A percentile compares a stretch with the other conserved stretches of the same genome.
Evolutionary conservation across 2,329 filamentous ascomycete genomes (phyloP).

Genomic region (Raffaelea deltoideospora): DNA sequence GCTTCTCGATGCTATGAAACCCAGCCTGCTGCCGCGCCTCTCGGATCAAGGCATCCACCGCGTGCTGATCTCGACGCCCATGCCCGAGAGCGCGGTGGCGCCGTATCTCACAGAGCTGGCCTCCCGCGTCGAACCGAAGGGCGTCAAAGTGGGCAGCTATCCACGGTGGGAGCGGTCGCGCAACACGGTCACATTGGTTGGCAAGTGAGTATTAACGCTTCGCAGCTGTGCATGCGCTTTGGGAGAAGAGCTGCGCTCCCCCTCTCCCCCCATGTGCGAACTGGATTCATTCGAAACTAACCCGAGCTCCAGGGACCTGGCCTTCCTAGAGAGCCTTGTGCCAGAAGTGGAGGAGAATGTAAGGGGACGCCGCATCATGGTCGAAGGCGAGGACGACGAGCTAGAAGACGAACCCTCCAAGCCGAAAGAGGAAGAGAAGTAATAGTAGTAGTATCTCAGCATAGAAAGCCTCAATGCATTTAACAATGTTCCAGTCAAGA

Average conservation of each 20-base stretch:
- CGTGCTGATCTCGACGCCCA: constrained; percentile 71
- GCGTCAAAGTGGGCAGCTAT: constrained; percentile 91
- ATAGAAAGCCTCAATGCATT: too few species aligned
- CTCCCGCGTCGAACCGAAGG: constrained; percentile 52
- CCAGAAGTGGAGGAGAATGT: constrained; percentile 65
- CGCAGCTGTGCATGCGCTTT: not conserved
- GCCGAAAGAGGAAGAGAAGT: not conserved
- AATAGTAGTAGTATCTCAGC: too few species aligned
- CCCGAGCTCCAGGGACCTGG: constrained; percentile 40
- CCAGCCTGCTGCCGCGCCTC: constrained; percentile 53
- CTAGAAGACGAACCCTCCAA: too few species aligned
- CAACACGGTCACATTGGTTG: constrained; percentile 84
- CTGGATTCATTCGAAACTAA: too few species aligned
- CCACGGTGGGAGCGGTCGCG: constrained; percentile 76
- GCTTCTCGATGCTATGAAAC: constrained; percentile 63
- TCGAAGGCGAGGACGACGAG: constrained; percentile 58
- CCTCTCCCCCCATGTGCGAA: too few species aligned
- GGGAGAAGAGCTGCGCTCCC: too few species aligned
- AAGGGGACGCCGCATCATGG: constrained; percentile 51
- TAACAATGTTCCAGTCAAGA: too few species aligned
- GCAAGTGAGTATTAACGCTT: constrained; percentile 27
- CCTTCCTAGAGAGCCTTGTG: constrained; percentile 64
- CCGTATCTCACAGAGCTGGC: constrained; percentile 70
- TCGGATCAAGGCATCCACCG: constrained; percentile 62
- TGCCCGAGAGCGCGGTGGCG: constrained; percentile 76